These are phyloP conservation scores for Pseudogymnoascus sp. DNA, from an alignment of 2,329 filamentous ascomycete species.

Conservation along the genomic window DNA sequence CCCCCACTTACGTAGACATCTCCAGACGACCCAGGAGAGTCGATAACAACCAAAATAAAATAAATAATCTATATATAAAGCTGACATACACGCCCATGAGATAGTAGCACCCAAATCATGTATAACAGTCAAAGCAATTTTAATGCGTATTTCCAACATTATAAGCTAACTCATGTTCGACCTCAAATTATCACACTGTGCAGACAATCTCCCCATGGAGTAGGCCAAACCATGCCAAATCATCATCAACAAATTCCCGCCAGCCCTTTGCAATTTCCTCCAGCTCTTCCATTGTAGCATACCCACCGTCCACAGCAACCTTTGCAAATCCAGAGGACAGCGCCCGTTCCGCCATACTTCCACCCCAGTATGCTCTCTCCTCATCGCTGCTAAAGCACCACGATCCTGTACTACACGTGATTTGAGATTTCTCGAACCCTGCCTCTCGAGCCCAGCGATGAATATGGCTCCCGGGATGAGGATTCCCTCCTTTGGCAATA, in stretches of 20 bases:
- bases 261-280: conserved; percentile 29
- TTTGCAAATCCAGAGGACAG: conserved; percentile 26
- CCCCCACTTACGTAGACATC: not conserved
- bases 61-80: no score
- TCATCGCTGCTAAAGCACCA: conserved; percentile 14
- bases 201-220: conserved; percentile 34
- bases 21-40: not conserved
- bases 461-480: conserved; percentile 13
- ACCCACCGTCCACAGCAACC: conserved; percentile 26
- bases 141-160: not conserved
- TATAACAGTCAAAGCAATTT: not conserved
- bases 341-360: conserved; percentile 23
- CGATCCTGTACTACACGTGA: conserved; percentile 12
- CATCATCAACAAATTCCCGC: conserved; percentile 29
- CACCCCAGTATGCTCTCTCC: conserved; percentile 12
- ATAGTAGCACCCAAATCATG: not conserved
- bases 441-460: conserved; percentile 16
- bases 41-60: not conserved
- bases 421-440: conserved; percentile 13
- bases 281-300: conserved; percentile 28
- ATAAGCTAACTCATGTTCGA: not conserved
- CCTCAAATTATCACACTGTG: not conserved
- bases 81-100: not conserved
- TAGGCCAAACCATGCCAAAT: conserved; percentile 32
- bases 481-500: conserved; percentile 12